A percentile compares a stretch with the other conserved stretches of the same genome.
Evolutionary conservation across 2,329 filamentous ascomycete species (phyloP).

Genomic region (Stagonosporopsis vannaccii): DNA sequence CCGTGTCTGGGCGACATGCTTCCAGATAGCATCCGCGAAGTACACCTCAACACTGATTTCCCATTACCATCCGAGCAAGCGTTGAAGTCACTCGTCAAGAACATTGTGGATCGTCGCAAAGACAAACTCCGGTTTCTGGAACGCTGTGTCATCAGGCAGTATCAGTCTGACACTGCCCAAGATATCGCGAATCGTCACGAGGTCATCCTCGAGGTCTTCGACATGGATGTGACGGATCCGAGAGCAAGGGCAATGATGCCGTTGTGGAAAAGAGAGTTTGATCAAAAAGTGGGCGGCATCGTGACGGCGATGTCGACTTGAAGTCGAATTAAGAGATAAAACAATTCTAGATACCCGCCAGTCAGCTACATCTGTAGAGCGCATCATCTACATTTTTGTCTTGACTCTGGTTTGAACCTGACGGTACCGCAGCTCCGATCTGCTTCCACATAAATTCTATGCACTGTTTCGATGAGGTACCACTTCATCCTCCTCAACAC

Average conservation of each 20-base stretch:
- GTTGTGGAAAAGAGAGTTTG: conserved; percentile 43
- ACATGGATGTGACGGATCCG: conserved; percentile 17
- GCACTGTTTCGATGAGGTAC: too few species aligned
- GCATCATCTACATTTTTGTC: neutral
- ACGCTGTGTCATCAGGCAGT: conserved; percentile 36
- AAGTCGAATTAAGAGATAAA: neutral
- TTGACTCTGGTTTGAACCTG: neutral
- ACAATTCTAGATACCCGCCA: neutral
- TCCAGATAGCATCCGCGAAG: conserved; percentile 35
- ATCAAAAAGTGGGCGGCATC: conserved; percentile 31
- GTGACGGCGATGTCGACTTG: conserved; percentile 13
- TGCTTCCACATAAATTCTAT: neutral
- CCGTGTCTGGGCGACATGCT: conserved; percentile 47
- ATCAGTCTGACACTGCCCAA: conserved; percentile 25
- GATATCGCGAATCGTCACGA: conserved; percentile 25
- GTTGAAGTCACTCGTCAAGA: conserved; percentile 39
- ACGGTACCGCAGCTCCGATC: neutral
- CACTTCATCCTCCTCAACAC: too few species aligned
- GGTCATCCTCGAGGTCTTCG: conserved; percentile 34
- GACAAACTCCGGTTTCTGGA: conserved; percentile 30
- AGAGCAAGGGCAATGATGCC: conserved; percentile 40
- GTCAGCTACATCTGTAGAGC: neutral
- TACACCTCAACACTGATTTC: conserved; percentile 42
- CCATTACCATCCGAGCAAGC: conserved; percentile 32
- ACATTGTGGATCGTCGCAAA: conserved; percentile 33